phyloP scores from a whole-genome alignment of 305 asterid species.

The Plantago coronopus region DNA sequence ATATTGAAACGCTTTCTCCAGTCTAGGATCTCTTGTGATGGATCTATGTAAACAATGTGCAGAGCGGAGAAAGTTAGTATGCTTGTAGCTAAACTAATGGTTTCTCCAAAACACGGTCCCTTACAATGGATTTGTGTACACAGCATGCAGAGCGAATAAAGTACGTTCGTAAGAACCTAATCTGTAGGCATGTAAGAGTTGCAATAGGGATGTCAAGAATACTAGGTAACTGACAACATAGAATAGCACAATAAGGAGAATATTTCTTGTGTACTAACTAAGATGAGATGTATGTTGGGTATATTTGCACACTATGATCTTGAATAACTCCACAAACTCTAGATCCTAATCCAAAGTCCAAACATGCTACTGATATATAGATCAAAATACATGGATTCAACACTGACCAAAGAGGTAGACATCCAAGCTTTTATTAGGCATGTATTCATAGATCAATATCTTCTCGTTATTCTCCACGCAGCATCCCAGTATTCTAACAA shows the following conservation, averaged over 20 bases:
- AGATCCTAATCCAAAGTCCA: neutral
- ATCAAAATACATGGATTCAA: neutral
- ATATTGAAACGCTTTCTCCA: constrained; percentile 52
- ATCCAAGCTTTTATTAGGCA: constrained; percentile 57
- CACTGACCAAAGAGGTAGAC: constrained; percentile 47
- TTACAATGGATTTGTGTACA: constrained; percentile 28
- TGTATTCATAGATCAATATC: too few relatives aligned
- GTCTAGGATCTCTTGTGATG: constrained; percentile 32
- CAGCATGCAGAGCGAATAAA: neutral
- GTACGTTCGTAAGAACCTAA: too few relatives aligned
- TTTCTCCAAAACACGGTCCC: constrained; percentile 40
- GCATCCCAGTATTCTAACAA: constrained; percentile 51
- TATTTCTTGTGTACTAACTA: too few relatives aligned
- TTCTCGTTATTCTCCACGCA: constrained; percentile 43
- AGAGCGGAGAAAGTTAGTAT: neutral
- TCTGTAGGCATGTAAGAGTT: too few relatives aligned
- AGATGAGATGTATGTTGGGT: too few relatives aligned
- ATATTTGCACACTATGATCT: too few relatives aligned
- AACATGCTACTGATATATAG: neutral
- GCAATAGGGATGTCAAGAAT: too few relatives aligned
- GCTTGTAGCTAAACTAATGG: constrained; percentile 7
- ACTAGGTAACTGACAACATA: too few relatives aligned
- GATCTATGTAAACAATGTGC: constrained; percentile 24
- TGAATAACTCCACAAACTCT: neutral
- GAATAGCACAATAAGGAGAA: too few relatives aligned